phyloP scores from a whole-genome alignment of 1,284 basidiomycete genomes.

The Boletus smithii region DNA sequence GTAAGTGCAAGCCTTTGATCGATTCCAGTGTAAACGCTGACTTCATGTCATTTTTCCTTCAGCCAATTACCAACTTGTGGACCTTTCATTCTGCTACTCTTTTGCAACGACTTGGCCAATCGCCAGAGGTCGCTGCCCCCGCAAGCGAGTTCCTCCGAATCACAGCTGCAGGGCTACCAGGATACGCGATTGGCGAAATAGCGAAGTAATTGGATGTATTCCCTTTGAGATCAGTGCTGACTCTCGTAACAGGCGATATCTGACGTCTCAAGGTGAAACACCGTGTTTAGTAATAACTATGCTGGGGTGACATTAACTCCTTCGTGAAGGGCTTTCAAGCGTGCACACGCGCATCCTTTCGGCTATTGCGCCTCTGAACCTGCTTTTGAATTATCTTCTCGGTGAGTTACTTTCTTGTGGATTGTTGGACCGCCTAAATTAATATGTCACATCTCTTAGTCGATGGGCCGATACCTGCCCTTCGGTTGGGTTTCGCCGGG shows the following conservation, averaged over 20 bases:
- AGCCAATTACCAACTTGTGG: constrained; percentile 28
- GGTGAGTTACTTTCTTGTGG: constrained; percentile 12
- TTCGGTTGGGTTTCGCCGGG: constrained; percentile 28
- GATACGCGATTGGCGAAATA: constrained; percentile 31
- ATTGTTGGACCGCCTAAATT: neutral
- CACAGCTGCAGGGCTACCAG: constrained; percentile 25
- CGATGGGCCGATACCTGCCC: constrained; percentile 26
- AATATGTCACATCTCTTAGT: constrained; percentile 13
- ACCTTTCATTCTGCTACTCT: constrained; percentile 17
- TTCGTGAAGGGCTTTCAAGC: constrained; percentile 19
- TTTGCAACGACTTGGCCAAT: constrained; percentile 25
- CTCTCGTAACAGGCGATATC: constrained; percentile 16
- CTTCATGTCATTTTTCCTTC: neutral
- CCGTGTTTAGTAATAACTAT: neutral
- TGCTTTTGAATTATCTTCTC: constrained; percentile 29
- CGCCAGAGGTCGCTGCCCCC: constrained; percentile 16
- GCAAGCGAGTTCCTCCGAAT: constrained; percentile 28
- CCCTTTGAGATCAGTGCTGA: constrained; percentile 5
- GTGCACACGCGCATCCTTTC: constrained; percentile 26
- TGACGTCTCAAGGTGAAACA: constrained; percentile 25
- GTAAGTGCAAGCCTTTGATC: constrained; percentile 9
- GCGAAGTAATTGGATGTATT: constrained; percentile 18
- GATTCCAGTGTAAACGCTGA: neutral
- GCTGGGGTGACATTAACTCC: neutral
- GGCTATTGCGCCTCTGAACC: constrained; percentile 24